These are phyloP conservation scores for Cladophialophora immunda DNA, from an alignment of 2,329 filamentous ascomycete genomes.

Conservation along the genomic window DNA sequence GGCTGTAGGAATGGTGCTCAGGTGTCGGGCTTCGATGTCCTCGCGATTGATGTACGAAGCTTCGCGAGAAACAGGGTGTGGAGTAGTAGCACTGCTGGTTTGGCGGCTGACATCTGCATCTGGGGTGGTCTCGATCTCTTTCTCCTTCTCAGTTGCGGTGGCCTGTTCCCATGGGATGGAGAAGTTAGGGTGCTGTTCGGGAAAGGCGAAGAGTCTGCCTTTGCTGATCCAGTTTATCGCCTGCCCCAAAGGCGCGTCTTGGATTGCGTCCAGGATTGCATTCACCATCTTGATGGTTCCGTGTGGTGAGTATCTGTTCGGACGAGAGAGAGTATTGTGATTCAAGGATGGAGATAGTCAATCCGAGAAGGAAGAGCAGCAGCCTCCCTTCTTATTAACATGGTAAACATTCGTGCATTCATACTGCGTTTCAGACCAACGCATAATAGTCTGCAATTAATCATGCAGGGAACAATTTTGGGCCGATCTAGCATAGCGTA, in stretches of 20 bases:
- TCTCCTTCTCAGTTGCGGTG: constrained; percentile 32
- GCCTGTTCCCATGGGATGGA: constrained; percentile 42
- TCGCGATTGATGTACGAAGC: constrained; percentile 11
- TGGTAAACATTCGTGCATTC: not conserved
- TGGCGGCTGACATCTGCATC: not conserved
- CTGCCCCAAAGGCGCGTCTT: constrained; percentile 59
- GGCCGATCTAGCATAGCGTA: not conserved
- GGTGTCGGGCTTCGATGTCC: constrained; percentile 22
- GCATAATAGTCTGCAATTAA: not conserved
- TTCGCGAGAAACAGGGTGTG: constrained; percentile 8
- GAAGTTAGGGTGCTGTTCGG: constrained; percentile 52
- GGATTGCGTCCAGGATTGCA: constrained; percentile 33
- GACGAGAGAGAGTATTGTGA: not conserved
- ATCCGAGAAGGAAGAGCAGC: not conserved
- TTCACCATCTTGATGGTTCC: constrained; percentile 19
- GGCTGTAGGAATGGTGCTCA: constrained; percentile 31
- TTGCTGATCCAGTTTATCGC: constrained; percentile 53
- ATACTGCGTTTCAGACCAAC: not conserved
- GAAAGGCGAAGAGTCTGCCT: constrained; percentile 55
- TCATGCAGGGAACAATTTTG: not conserved
- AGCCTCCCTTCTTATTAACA: not conserved
- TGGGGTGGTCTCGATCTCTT: constrained; percentile 29
- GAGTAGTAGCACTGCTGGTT: constrained; percentile 16
- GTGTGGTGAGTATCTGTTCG: not conserved
- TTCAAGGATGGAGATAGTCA: not conserved